These are phyloP conservation scores for Pestalotiopsis sp. DNA, from an alignment of 2,329 filamentous ascomycete species.

Conservation along the genomic window DNA sequence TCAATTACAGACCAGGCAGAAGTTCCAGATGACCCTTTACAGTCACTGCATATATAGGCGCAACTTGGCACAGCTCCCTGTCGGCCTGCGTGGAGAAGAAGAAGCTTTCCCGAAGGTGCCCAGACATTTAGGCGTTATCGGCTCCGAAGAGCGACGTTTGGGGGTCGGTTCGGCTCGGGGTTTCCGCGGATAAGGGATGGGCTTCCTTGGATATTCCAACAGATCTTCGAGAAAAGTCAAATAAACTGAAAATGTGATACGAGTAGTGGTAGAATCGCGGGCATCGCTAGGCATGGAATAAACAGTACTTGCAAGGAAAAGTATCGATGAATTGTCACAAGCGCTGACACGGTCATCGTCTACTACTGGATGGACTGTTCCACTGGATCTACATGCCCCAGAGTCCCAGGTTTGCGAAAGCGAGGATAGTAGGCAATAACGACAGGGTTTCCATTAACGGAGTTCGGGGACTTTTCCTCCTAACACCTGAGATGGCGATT, in stretches of 20 bases:
- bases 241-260: not conserved
- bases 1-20: not conserved
- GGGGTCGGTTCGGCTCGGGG: conserved; percentile 4
- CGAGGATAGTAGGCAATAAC: not conserved
- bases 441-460: not conserved
- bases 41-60: not conserved
- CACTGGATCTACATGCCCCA: not conserved
- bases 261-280: not conserved
- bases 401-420: not conserved
- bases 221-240: not conserved
- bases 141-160: not conserved
- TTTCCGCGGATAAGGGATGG: conserved; percentile 3
- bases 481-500: not conserved
- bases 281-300: not conserved
- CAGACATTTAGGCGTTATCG: not conserved
- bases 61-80: not conserved
- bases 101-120: not conserved
- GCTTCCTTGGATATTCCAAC: not conserved
- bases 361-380: not conserved
- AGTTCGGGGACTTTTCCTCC: not conserved
- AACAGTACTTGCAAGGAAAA: too few relatives aligned
- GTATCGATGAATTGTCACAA: not conserved
- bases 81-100: not conserved
- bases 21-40: not conserved
- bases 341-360: not conserved